Percentiles rank a stretch among this genome's conserved stretches.
phyloP scores from a whole-genome alignment of 2,329 filamentous ascomycete species.

The Talaromyces sp. region DNA sequence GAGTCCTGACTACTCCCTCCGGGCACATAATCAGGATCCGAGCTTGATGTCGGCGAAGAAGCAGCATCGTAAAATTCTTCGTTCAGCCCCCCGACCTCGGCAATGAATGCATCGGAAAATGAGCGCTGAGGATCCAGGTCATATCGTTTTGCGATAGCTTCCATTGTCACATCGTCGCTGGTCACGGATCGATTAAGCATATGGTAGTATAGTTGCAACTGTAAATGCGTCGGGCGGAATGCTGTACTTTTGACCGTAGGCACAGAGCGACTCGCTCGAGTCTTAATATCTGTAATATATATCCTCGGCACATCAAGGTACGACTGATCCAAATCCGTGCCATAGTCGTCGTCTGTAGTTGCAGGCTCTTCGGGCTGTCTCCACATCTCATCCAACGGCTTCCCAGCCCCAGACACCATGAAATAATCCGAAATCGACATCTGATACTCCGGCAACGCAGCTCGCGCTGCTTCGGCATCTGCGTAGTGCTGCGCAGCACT shows the following conservation, averaged over 20 bases:
- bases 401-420: slow-evolving; percentile 36
- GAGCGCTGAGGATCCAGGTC: slow-evolving; percentile 59
- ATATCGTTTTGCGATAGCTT: slow-evolving; percentile 68
- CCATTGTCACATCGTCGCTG: slow-evolving; percentile 65
- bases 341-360: slow-evolving; percentile 10
- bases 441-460: slow-evolving; percentile 42
- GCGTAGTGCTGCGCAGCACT: slow-evolving; percentile 48
- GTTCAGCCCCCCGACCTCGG: slow-evolving; percentile 67
- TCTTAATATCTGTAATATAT: slow-evolving; percentile 91
- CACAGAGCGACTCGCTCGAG: slow-evolving; percentile 60
- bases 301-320: slow-evolving; percentile 39
- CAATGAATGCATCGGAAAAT: slow-evolving; percentile 78
- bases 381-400: slow-evolving; percentile 33
- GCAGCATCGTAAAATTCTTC: slow-evolving; percentile 59
- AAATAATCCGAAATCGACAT: slow-evolving; percentile 47
- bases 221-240: slow-evolving; percentile 73
- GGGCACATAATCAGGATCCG: slow-evolving; percentile 27
- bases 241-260: slow-evolving; percentile 59
- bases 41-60: slow-evolving; percentile 28
- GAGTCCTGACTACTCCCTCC: slow-evolving; percentile 42
- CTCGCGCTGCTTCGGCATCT: slow-evolving; percentile 34
- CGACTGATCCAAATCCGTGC: slow-evolving; percentile 16
- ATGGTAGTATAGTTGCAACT: slow-evolving; percentile 85
- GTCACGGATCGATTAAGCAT: slow-evolving; percentile 72
- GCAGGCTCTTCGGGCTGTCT: slow-evolving; percentile 20